These are phyloP conservation scores for Acephala macrosclerotiorum DNA, from an alignment of 2,329 filamentous ascomycete genomes.

Conservation along the genomic window DNA sequence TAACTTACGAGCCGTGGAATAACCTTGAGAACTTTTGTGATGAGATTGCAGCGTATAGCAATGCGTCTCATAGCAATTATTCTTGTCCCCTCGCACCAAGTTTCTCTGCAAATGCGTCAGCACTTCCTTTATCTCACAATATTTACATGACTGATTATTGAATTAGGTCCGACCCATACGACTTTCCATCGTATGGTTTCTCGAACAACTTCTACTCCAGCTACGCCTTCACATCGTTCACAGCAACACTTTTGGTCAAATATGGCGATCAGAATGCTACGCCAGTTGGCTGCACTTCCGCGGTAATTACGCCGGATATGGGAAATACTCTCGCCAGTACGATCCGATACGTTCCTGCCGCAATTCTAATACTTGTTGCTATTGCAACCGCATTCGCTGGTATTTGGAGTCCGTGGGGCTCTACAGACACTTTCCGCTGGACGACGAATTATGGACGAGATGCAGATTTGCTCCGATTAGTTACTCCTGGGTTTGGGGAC, in stretches of 20 bases:
- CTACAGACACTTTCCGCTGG: conserved; percentile 90
- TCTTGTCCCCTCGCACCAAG: conserved; percentile 78
- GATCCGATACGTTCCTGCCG: conserved; percentile 77
- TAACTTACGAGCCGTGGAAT: conserved; percentile 77
- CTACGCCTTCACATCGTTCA: conserved; percentile 86
- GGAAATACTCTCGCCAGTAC: conserved; percentile 72
- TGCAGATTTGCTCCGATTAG: conserved; percentile 86
- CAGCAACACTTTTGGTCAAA: conserved; percentile 74
- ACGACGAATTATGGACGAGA: conserved; percentile 98
- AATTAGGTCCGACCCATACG: conserved; percentile 48
- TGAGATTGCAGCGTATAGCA: conserved; percentile 53
- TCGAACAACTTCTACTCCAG: conserved; percentile 78
- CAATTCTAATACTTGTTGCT: conserved; percentile 80
- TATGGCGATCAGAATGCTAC: conserved; percentile 73
- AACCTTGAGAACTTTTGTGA: conserved; percentile 70
- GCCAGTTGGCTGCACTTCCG: conserved; percentile 79
- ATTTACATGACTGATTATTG: conserved; percentile 22
- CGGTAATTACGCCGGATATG: conserved; percentile 84
- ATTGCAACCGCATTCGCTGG: conserved; percentile 84
- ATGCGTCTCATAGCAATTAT: conserved; percentile 48
- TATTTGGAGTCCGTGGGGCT: conserved; percentile 94
- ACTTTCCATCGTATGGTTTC: conserved; percentile 76
- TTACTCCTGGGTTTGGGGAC: conserved; percentile 95
- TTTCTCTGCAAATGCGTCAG: conserved; percentile 65
- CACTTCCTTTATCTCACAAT: conserved; percentile 5